Percentiles rank a stretch among this genome's conserved stretches.
Conservation (phyloP, 805 yeast species). For the Saturnispora besseyi region DNA sequence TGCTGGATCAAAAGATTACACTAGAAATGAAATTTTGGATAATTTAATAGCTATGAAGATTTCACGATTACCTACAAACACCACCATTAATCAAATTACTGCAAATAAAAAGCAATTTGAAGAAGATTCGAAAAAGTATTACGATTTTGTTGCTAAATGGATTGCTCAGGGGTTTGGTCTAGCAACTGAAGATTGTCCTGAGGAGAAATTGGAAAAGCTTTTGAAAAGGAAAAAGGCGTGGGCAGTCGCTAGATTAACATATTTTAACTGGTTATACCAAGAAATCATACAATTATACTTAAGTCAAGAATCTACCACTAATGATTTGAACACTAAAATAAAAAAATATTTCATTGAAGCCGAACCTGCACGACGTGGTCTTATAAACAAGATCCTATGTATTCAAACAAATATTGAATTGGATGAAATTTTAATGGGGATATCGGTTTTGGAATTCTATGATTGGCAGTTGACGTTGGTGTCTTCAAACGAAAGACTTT, state of each 20-base stretch:
- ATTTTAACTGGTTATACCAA: conserved; percentile 24
- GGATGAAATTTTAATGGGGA: background rate
- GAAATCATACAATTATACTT: conserved; percentile 15
- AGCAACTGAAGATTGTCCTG: background rate
- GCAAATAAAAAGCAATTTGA: conserved; percentile 24
- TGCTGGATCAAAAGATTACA: conserved; percentile 5
- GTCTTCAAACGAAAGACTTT: conserved; percentile 2
- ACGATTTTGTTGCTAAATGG: conserved; percentile 29
- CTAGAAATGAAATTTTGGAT: conserved; percentile 7
- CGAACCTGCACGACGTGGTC: conserved; percentile 15
- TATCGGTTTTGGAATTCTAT: conserved; percentile 35
- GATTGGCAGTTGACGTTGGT: conserved; percentile 1
- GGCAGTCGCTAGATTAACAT: conserved; percentile 26
- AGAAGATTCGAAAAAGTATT: conserved; percentile 30
- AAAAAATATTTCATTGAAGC: conserved; percentile 7
- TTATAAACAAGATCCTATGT: conserved; percentile 15
- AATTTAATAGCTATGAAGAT: conserved; percentile 2
- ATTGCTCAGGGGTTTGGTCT: conserved; percentile 26
- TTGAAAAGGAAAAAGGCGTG: conserved; percentile 24
- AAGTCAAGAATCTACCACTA: conserved; percentile 7
- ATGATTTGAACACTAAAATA: background rate
- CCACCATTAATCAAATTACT: conserved; percentile 2
- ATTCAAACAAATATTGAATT: conserved; percentile 18
- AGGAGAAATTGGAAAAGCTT: conserved; percentile 26
- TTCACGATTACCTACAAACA: conserved; percentile 6